Conservation (phyloP, 2,329 filamentous ascomycete species). For the Fusarium burgessii region DNA sequence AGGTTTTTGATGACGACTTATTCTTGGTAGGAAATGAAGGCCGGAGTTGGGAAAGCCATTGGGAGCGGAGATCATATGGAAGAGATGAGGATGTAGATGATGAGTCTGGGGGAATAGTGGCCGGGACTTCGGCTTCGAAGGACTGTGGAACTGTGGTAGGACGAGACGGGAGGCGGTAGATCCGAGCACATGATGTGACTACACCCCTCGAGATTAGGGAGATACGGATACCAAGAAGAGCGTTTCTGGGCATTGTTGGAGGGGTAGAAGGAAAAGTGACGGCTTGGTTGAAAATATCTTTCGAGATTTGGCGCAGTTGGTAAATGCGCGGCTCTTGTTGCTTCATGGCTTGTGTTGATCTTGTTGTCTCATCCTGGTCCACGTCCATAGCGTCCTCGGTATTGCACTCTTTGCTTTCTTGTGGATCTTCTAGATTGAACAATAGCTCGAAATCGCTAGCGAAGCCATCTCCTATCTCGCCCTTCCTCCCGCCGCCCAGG, state of each 20-base stretch:
- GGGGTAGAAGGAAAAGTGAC: conserved; percentile 38
- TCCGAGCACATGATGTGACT: conserved; percentile 77
- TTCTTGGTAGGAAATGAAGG: not conserved
- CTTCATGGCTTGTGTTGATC: not conserved
- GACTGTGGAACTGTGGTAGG: conserved; percentile 40
- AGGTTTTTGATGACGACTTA: conserved; percentile 30
- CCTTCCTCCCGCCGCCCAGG: conserved; percentile 78
- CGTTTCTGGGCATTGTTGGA: conserved; percentile 49
- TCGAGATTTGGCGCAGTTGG: conserved; percentile 43
- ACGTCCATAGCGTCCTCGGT: conserved; percentile 51
- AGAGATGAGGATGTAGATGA: conserved; percentile 43
- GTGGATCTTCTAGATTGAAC: conserved; percentile 53
- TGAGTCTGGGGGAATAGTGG: conserved; percentile 53
- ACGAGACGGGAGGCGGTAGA: conserved; percentile 80
- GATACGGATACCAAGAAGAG: conserved; percentile 73
- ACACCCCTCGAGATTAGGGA: conserved; percentile 77
- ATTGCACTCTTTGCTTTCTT: conserved; percentile 21
- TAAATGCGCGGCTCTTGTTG: conserved; percentile 13
- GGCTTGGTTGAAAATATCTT: conserved; percentile 49
- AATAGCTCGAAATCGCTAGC: conserved; percentile 85
- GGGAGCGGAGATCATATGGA: conserved; percentile 66
- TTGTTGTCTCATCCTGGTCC: conserved; percentile 36
- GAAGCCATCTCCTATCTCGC: conserved; percentile 86
- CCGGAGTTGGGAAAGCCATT: conserved; percentile 76
- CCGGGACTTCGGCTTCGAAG: conserved; percentile 59